These are phyloP conservation scores for Ramularia endophylla DNA, from an alignment of 2,329 filamentous ascomycete genomes.

Conservation along the genomic window DNA sequence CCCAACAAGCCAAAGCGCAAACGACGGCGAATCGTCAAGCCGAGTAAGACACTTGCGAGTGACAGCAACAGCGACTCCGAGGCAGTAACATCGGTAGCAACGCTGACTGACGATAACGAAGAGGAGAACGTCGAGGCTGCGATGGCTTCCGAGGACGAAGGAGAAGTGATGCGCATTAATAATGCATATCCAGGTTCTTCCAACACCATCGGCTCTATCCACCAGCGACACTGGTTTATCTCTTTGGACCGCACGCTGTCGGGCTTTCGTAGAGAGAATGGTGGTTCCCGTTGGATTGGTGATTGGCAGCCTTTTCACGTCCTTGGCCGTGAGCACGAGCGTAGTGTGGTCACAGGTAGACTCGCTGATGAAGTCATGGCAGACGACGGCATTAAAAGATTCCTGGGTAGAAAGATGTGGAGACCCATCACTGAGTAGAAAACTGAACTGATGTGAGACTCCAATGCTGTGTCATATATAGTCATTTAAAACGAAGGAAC, in stretches of 20 bases:
- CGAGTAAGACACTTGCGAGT: conserved; percentile 2
- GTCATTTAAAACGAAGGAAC: no score
- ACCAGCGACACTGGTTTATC: conserved; percentile 63
- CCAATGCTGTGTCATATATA: no score
- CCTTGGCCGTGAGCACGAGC: conserved; percentile 53
- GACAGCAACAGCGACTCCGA: conserved; percentile 20
- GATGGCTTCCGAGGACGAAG: conserved; percentile 31
- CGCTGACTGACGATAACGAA: conserved; percentile 1
- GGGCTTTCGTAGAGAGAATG: conserved; percentile 46
- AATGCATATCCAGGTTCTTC: conserved; percentile 63
- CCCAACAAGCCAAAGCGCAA: conserved; percentile 25
- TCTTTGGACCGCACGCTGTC: conserved; percentile 55
- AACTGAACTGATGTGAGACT: no score
- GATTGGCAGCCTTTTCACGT: conserved; percentile 57
- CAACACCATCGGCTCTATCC: conserved; percentile 61
- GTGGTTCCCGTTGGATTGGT: conserved; percentile 25
- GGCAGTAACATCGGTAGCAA: conserved; percentile 5
- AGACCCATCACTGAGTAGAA: conserved; percentile 32
- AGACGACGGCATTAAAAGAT: conserved; percentile 56
- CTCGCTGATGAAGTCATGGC: conserved; percentile 52
- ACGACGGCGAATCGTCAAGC: conserved; percentile 18
- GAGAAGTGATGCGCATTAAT: conserved; percentile 45
- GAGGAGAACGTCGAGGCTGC: conserved; percentile 20
- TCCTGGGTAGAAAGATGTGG: conserved; percentile 57
- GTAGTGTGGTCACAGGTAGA: conserved; percentile 62